Conservation (phyloP, 495 filamentous ascomycete genomes). For the Barbatosphaeria neglecta region DNA sequence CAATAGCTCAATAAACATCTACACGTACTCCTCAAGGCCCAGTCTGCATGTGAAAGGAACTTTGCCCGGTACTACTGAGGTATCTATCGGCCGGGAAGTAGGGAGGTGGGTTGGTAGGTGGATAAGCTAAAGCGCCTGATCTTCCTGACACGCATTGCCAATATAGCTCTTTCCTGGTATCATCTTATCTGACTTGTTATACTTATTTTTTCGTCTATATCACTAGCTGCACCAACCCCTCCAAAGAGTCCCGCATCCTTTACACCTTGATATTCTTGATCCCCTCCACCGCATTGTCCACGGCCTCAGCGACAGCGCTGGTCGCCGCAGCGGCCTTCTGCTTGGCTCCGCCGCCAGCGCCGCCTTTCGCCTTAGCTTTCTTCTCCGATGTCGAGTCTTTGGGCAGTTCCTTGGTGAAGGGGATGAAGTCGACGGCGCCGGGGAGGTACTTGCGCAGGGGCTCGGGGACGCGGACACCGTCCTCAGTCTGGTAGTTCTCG, state of each 20-base stretch:
- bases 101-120: too few species aligned
- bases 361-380: constrained; percentile 30
- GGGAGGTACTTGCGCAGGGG: constrained; percentile 86
- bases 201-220: too few species aligned
- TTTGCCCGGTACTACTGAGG: too few species aligned
- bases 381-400: constrained; percentile 25
- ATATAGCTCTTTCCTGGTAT: too few species aligned
- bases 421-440: constrained; percentile 75
- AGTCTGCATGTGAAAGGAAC: too few species aligned
- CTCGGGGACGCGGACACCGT: constrained; percentile 80
- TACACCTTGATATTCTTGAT: constrained; percentile 12
- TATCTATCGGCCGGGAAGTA: too few species aligned
- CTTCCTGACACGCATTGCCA: too few species aligned
- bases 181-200: too few species aligned
- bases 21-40: too few species aligned
- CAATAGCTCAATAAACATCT: too few species aligned
- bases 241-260: background rate
- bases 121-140: too few species aligned
- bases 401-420: constrained; percentile 58
- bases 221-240: too few species aligned
- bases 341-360: constrained; percentile 2
- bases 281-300: constrained; percentile 10
- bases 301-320: constrained; percentile 6
- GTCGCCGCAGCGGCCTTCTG: constrained; percentile 8
- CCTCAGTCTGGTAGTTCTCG: constrained; percentile 90